Evolutionary conservation across 1,284 basidiomycete species (phyloP), one percentile per base, ranked within the genome.

Genomic region (Megacollybia platyphylla): DNA sequence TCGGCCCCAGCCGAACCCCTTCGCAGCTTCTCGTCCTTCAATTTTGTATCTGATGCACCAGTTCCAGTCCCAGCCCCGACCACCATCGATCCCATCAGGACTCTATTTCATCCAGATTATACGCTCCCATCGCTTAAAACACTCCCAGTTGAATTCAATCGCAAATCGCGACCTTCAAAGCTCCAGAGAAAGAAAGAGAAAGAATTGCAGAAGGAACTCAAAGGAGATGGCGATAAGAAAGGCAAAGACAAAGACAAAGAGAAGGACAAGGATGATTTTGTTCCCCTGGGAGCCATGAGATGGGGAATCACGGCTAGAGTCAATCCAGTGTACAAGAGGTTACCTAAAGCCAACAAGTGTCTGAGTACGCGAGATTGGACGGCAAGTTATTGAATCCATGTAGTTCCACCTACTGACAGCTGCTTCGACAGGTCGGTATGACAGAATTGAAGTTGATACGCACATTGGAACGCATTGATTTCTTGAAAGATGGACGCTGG

Each of bases 401-500:
- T 47, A 2, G 29, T 40, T 41, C 41, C 20, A 15, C 39, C 13
- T 34, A 24, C 20, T 24, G 20, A 24, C 20, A 24, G 20, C 50
- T 40, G 9, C 11, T 32, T 39, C 37, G 49, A 36, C 50, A 88
- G 85, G 69, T 88, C 36, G 87, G 85, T 1, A 74, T 84, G 55
- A 67, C 70, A 9, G 90, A 94, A 55, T 56, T 92, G 45, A 71
- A 79, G 46, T 68, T 90, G 38, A 62, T 88, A 28, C 74, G 88
- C 15, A 81, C 88, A 1, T 74, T 96, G 55, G 89, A 93, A 40
- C 73, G 84, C 5, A 82, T 98, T 42, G 92, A 98, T 48, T 62
- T 69, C 39, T 71, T 97, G 49, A 96, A 97, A 61, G 71, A 73
- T 9, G 84, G 82, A 1, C 69, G 77, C 26, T 99, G 96, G 96